Conservation (phyloP, 139 green algal species). For the Spirogloea muscicola region DNA sequence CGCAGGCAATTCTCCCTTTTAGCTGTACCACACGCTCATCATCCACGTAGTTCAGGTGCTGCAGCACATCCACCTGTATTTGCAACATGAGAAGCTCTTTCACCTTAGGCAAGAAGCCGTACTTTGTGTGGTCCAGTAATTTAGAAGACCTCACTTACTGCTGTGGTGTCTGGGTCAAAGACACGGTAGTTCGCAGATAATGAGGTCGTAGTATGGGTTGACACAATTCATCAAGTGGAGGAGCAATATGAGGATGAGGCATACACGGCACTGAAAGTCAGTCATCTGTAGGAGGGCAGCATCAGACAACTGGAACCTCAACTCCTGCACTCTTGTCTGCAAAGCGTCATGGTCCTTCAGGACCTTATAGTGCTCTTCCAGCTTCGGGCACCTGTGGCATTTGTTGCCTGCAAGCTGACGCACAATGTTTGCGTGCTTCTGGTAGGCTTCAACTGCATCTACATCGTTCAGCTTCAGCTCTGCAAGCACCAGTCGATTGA, state of each 20-base stretch:
- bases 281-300: slow-evolving; percentile 77
- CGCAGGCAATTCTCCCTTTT: slow-evolving; percentile 81
- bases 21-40: slow-evolving; percentile 62
- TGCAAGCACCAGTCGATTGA: neutral
- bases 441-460: slow-evolving; percentile 37
- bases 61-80: slow-evolving; percentile 45
- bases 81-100: too few relatives aligned
- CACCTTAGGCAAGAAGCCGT: too few relatives aligned
- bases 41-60: slow-evolving; percentile 2
- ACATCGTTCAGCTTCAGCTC: slow-evolving; percentile 52
- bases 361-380: slow-evolving; percentile 41
- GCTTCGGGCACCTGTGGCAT: slow-evolving; percentile 41
- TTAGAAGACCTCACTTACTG: too few relatives aligned
- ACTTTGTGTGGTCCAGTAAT: too few relatives aligned
- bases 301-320: slow-evolving; percentile 66
- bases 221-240: too few relatives aligned
- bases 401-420: neutral
- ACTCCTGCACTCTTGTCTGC: slow-evolving; percentile 9
- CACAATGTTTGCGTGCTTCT: slow-evolving; percentile 17
- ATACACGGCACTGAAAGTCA: too few relatives aligned
- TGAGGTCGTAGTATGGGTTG: too few relatives aligned
- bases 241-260: slow-evolving; percentile 49
- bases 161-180: too few relatives aligned
- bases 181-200: too few relatives aligned
- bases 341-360: slow-evolving; percentile 13